Evolutionary conservation across 768 basidiomycete genomes (phyloP).

Genomic region (Boletus tomentosulus): DNA sequence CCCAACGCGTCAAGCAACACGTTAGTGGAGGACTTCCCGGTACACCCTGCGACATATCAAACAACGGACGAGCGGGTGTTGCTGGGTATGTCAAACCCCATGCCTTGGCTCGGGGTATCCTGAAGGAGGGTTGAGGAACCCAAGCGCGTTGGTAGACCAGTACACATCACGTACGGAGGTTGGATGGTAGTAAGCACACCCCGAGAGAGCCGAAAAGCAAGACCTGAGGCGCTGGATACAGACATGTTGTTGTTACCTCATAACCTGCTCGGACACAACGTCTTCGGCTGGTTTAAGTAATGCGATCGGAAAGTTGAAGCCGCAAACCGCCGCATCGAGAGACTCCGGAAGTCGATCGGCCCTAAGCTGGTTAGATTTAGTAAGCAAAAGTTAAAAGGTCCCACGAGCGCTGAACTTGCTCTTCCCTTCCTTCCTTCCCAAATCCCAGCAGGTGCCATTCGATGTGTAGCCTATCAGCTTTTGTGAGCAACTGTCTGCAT

Average conservation of each 20-base stretch:
- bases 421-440: no score
- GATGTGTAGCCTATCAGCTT: no score
- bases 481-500: no score
- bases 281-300: no score
- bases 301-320: no score
- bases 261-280: no score
- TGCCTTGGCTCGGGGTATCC: slow-evolving; percentile 55
- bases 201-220: slow-evolving; percentile 38
- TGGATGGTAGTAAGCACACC: slow-evolving; percentile 40
- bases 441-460: no score
- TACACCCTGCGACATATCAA: slow-evolving; percentile 76
- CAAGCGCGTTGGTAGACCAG: not conserved
- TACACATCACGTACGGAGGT: slow-evolving; percentile 39
- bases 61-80: slow-evolving; percentile 43
- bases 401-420: no score
- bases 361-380: no score
- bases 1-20: slow-evolving; percentile 48
- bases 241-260: slow-evolving; percentile 1
- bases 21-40: slow-evolving; percentile 60
- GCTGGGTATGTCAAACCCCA: slow-evolving; percentile 48
- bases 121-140: slow-evolving; percentile 16
- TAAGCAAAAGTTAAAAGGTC: no score
- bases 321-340: no score
- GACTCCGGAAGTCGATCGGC: no score
- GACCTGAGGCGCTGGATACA: not conserved